These are phyloP conservation scores for Ustilago vetiveriae DNA, from an alignment of 1,284 basidiomycete species.

Conservation along the genomic window DNA sequence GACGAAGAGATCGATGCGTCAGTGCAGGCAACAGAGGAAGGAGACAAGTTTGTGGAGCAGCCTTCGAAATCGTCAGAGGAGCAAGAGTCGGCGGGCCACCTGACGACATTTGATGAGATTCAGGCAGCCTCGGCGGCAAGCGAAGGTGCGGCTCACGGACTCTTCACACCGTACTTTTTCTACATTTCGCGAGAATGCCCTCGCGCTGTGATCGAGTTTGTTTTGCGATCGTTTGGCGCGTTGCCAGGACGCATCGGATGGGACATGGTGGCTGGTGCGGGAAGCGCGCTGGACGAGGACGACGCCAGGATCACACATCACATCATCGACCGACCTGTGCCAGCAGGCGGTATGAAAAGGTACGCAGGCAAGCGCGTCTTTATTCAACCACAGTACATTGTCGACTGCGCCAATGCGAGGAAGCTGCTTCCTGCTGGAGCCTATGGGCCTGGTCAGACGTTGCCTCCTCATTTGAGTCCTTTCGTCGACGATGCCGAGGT, in stretches of 20 bases:
- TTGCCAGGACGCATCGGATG: conserved; percentile 80
- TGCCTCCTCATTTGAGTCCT: conserved; percentile 95
- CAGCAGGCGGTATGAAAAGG: conserved; percentile 53
- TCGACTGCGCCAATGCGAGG: conserved; percentile 90
- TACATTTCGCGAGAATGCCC: conserved; percentile 95
- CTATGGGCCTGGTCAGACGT: conserved; percentile 84
- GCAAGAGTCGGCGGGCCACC: conserved; percentile 68
- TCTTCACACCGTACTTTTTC: conserved; percentile 90
- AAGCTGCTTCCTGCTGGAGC: conserved; percentile 84
- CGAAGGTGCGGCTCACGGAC: conserved; percentile 52
- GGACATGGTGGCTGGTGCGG: conserved; percentile 80
- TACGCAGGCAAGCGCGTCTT: conserved; percentile 76
- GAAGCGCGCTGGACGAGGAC: conserved; percentile 77
- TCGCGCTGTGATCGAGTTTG: conserved; percentile 91
- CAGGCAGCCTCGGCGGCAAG: conserved; percentile 48
- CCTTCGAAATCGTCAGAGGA: conserved; percentile 74
- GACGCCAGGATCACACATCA: conserved; percentile 87
- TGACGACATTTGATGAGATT: conserved; percentile 81
- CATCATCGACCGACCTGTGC: conserved; percentile 85
- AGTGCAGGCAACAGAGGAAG: conserved; percentile 20
- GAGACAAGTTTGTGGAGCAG: conserved; percentile 57
- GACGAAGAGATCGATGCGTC: conserved; percentile 23
- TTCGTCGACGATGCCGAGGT: conserved; percentile 82
- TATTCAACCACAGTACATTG: conserved; percentile 97
- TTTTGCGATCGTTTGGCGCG: conserved; percentile 86